These are phyloP conservation scores for Apiotrichum gracile DNA, from an alignment of 1,284 basidiomycete genomes.

Conservation along the genomic window DNA sequence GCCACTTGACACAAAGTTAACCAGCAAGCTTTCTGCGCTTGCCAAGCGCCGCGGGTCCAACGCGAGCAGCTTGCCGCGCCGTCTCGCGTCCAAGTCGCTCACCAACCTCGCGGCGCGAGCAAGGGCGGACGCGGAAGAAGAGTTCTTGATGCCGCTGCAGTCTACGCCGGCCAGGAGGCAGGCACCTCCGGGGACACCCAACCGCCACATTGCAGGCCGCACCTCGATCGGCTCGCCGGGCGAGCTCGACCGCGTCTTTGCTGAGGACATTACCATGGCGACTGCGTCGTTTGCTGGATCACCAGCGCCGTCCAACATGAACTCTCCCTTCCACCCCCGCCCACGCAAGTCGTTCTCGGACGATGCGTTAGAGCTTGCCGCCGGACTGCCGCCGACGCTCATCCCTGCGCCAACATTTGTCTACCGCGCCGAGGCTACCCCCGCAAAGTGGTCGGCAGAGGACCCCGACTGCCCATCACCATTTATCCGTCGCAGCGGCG, in stretches of 20 bases:
- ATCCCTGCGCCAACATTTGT: constrained; percentile 32
- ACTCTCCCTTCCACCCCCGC: constrained; percentile 5
- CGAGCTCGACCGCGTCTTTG: constrained; percentile 26
- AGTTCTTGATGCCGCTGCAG: background rate
- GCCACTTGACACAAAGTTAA: constrained; percentile 6
- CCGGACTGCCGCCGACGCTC: constrained; percentile 24
- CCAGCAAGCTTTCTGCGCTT: constrained; percentile 6
- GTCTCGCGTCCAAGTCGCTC: constrained; percentile 36
- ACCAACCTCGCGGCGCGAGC: constrained; percentile 39
- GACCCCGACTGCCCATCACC: constrained; percentile 41
- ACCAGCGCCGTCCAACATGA: constrained; percentile 22
- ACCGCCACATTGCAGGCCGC: constrained; percentile 15
- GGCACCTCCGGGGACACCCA: background rate
- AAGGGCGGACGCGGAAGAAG: constrained; percentile 23
- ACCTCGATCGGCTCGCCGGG: constrained; percentile 38
- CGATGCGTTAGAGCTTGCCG: background rate
- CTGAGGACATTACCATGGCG: constrained; percentile 39
- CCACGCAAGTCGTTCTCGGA: constrained; percentile 5
- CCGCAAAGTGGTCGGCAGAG: constrained; percentile 39
- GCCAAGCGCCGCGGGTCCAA: background rate
- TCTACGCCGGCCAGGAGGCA: constrained; percentile 3
- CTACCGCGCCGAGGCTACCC: constrained; percentile 39
- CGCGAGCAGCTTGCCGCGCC: background rate
- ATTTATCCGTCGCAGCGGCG: constrained; percentile 25
- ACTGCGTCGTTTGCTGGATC: constrained; percentile 24